A percentile compares a stretch with the other conserved stretches of the same genome.
phyloP scores from a whole-genome alignment of 192 early-diverging fungal species.

The Linnemannia elongata region DNA sequence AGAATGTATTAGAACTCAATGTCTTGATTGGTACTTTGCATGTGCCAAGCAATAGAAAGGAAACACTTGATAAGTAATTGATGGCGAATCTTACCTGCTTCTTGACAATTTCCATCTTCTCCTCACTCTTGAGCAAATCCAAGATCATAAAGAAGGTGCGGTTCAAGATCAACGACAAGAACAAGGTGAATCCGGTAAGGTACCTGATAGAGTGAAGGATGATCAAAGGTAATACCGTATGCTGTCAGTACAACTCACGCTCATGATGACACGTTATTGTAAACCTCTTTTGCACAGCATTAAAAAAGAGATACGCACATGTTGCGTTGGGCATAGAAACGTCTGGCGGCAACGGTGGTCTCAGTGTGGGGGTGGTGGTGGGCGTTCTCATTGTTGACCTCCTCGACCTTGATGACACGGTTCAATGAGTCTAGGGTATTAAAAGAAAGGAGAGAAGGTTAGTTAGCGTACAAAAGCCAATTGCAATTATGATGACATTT shows the following conservation, averaged over 20 bases:
- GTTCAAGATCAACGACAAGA: conserved; percentile 70
- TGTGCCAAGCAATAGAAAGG: no score
- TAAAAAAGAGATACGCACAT: conserved; percentile 50
- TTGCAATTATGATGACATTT: not conserved
- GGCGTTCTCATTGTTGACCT: conserved; percentile 15
- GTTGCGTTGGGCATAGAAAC: conserved; percentile 72
- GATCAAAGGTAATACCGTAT: not conserved
- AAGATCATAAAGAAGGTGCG: conserved; percentile 67
- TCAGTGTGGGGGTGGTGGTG: conserved; percentile 49
- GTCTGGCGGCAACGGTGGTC: conserved; percentile 55
- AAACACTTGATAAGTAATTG: not conserved
- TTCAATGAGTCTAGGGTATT: conserved; percentile 62
- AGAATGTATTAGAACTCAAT: not conserved
- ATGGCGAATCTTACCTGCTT: conserved; percentile 40
- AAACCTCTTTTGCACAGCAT: not conserved
- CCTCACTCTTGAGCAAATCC: conserved; percentile 65
- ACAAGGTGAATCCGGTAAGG: conserved; percentile 68
- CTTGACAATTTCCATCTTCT: conserved; percentile 60
- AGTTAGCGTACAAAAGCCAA: not conserved
- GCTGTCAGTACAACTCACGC: not conserved
- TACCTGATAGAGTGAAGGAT: conserved; percentile 54
- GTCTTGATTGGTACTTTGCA: not conserved
- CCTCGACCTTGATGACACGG: conserved; percentile 53
- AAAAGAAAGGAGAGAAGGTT: not conserved
- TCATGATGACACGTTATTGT: not conserved